Evolutionary conservation across 352 stramenopile genomes (phyloP), one percentile per base, ranked within the genome.

Genomic region (Globisporangium spinosum): DNA sequence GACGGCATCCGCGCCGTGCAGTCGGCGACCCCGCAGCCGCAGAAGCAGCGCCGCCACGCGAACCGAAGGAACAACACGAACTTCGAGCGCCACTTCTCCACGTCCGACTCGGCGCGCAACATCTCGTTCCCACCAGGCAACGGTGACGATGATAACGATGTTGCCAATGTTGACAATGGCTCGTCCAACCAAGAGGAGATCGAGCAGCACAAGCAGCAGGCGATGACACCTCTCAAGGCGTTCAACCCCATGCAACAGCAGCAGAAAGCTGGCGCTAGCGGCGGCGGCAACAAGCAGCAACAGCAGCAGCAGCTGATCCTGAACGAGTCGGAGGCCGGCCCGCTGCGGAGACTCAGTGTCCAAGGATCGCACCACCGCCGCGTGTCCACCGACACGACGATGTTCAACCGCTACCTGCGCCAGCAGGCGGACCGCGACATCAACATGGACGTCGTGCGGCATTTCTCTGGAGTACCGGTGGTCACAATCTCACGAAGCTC

Each of bases 341-440:
- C 84, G 22, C 74, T 90, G 70, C 84, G 79, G 20, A 80, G 85
- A 59, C 69, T 77, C 55, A 79, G 70, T 13, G 70, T 77, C 1
- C 84, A 92, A 43, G 77, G 80, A 17, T 78, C 71, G 68, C 84
- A 93, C 60, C 80, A 90, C 65, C 82, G 84, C 17, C 80, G 84
- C 32, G 73, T 93, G 47, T 91, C 85, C 23, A 93, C 85, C 0
- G 81, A 91, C 72, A 91, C 82, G 62, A 86, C 81, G 20, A 78
- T 82, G 62, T 90, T 90, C 64, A 88, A 82, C 58, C 76, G 76
- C 25, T 78, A 84, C 60, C 59, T 91, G 65, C 77, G 77, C 3
- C 77, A 89, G 66, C 77, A 90, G 54, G 78, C 82, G 3, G 70
- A 87, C 65, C 73, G 77, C 15, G 77, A 90, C 65, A 90, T 93